Evolutionary conservation across 1,284 basidiomycete genomes (phyloP).

Genomic region (Apiotrichum mycotoxinovorans): DNA sequence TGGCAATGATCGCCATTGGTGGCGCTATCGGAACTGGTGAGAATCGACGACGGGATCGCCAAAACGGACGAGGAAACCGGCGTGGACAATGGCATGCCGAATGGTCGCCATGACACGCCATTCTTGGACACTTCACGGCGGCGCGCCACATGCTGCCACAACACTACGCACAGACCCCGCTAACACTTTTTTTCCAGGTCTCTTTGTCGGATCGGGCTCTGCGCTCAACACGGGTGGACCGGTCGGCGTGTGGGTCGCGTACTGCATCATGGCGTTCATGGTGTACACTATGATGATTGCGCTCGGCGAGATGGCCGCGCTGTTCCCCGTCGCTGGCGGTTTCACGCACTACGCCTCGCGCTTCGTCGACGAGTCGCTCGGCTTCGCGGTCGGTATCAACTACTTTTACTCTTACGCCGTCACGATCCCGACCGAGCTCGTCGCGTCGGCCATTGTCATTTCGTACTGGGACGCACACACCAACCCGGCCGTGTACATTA

Average conservation of each 20-base stretch:
- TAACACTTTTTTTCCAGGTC: conserved; percentile 50
- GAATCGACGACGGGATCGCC: no score
- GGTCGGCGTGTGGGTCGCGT: conserved; percentile 45
- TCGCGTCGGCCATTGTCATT: conserved; percentile 28
- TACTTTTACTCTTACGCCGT: conserved; percentile 1
- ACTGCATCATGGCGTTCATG: conserved; percentile 42
- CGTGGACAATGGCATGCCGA: no score
- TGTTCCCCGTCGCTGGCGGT: conserved; percentile 42
- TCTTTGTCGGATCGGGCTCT: conserved; percentile 53
- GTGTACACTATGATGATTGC: conserved; percentile 47
- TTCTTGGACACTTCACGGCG: no score
- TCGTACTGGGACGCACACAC: conserved; percentile 37
- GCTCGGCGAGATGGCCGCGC: conserved; percentile 51
- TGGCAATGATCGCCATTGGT: conserved; percentile 54
- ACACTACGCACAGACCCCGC: not conserved
- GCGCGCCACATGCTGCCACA: no score
- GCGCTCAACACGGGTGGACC: conserved; percentile 53
- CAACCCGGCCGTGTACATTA: conserved; percentile 50
- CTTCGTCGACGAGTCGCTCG: conserved; percentile 55
- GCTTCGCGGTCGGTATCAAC: conserved; percentile 38
- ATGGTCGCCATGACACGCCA: no score
- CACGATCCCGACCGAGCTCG: conserved; percentile 21
- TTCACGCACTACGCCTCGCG: conserved; percentile 49
- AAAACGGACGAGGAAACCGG: no score
- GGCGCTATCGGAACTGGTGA: conserved; percentile 39